Conservation (phyloP, 306 rosid genomes). For the Purshia tridentata region DNA sequence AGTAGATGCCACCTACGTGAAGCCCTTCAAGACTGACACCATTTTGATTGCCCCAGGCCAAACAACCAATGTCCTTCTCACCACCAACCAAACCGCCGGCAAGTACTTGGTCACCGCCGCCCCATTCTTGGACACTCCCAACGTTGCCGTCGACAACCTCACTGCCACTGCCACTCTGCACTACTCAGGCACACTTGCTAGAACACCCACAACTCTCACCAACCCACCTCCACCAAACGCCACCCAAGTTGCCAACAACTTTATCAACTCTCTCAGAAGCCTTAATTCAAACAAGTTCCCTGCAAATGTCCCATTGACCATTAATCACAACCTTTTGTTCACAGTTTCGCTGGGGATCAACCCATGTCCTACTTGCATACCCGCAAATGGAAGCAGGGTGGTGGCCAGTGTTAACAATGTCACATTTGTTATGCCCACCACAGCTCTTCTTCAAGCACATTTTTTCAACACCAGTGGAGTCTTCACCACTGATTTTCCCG, state of each 20-base stretch:
- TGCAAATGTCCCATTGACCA: slow-evolving; percentile 52
- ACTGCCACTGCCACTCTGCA: slow-evolving; percentile 70
- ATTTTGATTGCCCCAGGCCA: slow-evolving; percentile 83
- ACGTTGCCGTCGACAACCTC: slow-evolving; percentile 51
- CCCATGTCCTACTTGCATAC: slow-evolving; percentile 69
- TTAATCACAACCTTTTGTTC: slow-evolving; percentile 64
- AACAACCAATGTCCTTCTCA: slow-evolving; percentile 73
- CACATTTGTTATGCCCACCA: slow-evolving; percentile 76
- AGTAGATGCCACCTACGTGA: slow-evolving; percentile 78
- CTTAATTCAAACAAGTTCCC: slow-evolving; percentile 74
- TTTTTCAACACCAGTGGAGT: slow-evolving; percentile 61
- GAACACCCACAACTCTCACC: slow-evolving; percentile 46
- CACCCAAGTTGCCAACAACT: slow-evolving; percentile 60
- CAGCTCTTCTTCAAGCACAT: slow-evolving; percentile 75
- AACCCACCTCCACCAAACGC: slow-evolving; percentile 70
- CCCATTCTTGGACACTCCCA: slow-evolving; percentile 76
- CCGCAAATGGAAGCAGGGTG: slow-evolving; percentile 74
- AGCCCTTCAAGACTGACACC: slow-evolving; percentile 71
- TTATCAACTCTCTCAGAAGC: slow-evolving; percentile 49
- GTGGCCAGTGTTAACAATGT: slow-evolving; percentile 73
- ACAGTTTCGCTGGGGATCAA: slow-evolving; percentile 63
- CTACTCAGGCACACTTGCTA: slow-evolving; percentile 53
- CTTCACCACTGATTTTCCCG: slow-evolving; percentile 75
- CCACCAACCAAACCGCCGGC: slow-evolving; percentile 57
- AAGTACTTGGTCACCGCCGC: slow-evolving; percentile 63